Conservation (phyloP, 1,139 yeast genomes). For the Candida sp. region DNA sequence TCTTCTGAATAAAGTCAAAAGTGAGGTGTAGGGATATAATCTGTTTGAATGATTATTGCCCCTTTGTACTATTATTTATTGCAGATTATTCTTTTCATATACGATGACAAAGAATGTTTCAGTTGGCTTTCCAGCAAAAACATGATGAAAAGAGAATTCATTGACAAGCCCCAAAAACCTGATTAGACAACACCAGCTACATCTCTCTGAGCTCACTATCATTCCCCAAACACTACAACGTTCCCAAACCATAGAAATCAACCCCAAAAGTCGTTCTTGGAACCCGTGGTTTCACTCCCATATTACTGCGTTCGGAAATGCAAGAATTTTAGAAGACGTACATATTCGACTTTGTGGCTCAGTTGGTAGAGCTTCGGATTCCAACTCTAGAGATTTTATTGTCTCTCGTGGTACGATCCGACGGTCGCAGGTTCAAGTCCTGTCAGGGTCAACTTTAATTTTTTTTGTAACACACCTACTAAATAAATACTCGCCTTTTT, state of each 20-base stretch:
- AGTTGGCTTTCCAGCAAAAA: not conserved
- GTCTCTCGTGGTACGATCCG: slow-evolving; percentile 17
- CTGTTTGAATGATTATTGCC: too few species aligned
- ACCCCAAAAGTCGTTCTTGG: too few species aligned
- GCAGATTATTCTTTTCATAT: not conserved
- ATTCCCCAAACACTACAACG: too few species aligned
- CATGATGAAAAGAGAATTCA: not conserved
- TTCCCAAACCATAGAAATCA: not conserved
- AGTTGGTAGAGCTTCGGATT: slow-evolving; percentile 34
- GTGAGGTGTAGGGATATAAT: not conserved
- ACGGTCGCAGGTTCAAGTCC: slow-evolving; percentile 38
- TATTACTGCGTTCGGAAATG: too few species aligned
- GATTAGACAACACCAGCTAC: too few species aligned
- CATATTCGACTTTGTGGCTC: slow-evolving; percentile 24
- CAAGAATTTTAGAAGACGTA: too few species aligned
- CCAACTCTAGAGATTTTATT: slow-evolving; percentile 16
- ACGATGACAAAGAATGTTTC: not conserved
- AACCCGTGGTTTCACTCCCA: too few species aligned
- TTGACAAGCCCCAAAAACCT: too few species aligned
- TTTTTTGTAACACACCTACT: not conserved
- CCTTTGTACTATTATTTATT: too few species aligned
- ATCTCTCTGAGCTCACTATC: too few species aligned
- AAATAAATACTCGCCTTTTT: not conserved
- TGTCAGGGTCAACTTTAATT: slow-evolving; percentile 26
- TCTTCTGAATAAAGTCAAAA: too few species aligned